Evolutionary conservation across 768 basidiomycete species (phyloP), one percentile per base, ranked within the genome.

Genomic region (Tricholoma flavovirens): DNA sequence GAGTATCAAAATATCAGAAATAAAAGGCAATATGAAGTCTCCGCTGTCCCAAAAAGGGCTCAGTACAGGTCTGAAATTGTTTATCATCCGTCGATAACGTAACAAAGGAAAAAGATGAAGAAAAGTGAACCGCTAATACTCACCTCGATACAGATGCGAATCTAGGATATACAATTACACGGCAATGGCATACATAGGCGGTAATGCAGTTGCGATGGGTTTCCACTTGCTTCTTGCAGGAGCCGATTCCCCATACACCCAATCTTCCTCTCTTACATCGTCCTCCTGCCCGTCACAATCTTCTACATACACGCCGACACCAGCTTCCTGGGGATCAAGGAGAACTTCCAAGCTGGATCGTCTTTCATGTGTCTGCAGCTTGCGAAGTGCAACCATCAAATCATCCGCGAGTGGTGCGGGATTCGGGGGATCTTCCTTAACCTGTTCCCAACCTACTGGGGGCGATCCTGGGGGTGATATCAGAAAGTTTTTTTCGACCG

Each of bases 401-500:
- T 98, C 96, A 21, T 89, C 84, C 0, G 96, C 96, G 22, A 97
- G 81, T 4, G 93, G 87, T 2, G 80, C 72, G 2, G 75, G 67
- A 66, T 98, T 98, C 0, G 96, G 96, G 15, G 93, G 91, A 7
- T 95, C 93, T 70, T 98, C 96, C 50, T 76, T 76, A 55, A 94
- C 82, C 21, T 81, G 93, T 66, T 97, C 93, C 97, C 97, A 99
- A 2, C 95, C 97, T 1, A 95, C 86, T 0, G 97, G 97, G 0
- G 97, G 97, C 0, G 94, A 97, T 4, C 97, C 97, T 3, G 97
- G 97, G 0, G 97, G 97, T 0, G 97, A 98, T 60, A 99, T 95
- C 48, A 99, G 80, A 73, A 98, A 98, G 73, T 98, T 98, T 72
- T 93, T 93, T 63, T 94, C 89, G 36, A 86, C 62, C 0, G 79